A percentile compares a stretch with the other conserved stretches of the same genome.
Conservation (phyloP, 371 early-diverging fungal species). For the Mortierella sp. region DNA sequence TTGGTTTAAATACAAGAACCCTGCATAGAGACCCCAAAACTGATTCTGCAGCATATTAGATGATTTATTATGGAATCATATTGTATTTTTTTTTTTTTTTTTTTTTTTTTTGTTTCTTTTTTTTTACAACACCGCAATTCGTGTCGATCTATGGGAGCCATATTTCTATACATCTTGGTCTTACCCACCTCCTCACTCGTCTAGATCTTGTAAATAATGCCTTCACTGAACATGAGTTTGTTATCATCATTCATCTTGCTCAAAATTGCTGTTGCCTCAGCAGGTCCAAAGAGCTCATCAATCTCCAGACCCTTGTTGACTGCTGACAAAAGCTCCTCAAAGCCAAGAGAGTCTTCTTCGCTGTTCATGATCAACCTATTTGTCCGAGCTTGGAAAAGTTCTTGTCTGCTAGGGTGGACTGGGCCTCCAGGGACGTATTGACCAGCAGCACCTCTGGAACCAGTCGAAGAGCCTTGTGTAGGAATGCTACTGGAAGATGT, state of each 20-base stretch:
- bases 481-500: slow-evolving; percentile 18
- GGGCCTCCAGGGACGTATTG: slow-evolving; percentile 44
- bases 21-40: no score
- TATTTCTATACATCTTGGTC: background rate
- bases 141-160: background rate
- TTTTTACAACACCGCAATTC: background rate
- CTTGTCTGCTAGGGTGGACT: slow-evolving; percentile 41
- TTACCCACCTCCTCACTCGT: background rate
- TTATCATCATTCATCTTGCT: slow-evolving; percentile 72
- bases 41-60: background rate
- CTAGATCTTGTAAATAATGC: slow-evolving; percentile 74
- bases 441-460: background rate
- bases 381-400: slow-evolving; percentile 28
- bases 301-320: slow-evolving; percentile 61
- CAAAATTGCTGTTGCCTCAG: slow-evolving; percentile 66
- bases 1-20: no score
- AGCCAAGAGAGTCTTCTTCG: slow-evolving; percentile 52
- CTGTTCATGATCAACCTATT: slow-evolving; percentile 35
- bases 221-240: slow-evolving; percentile 80
- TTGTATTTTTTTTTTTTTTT: background rate
- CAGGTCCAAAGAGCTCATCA: slow-evolving; percentile 51
- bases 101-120: background rate
- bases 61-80: background rate
- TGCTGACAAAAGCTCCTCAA: slow-evolving; percentile 59
- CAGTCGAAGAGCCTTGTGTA: slow-evolving; percentile 32